Base-by-base conservation (phyloP, 306 rosid genomes). In the Crataegus laevigata region DNA sequence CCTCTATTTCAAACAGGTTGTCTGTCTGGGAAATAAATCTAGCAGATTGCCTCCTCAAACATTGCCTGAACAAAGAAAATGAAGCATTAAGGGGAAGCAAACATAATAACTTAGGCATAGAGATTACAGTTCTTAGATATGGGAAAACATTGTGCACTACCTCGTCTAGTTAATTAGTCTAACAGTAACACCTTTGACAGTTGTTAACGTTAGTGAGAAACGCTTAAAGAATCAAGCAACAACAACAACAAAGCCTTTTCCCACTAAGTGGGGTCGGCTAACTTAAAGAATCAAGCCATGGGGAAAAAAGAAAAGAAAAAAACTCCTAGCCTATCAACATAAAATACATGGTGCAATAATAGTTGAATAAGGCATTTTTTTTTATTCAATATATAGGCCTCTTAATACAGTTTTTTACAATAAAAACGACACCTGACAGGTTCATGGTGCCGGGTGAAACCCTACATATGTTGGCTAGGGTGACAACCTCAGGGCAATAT, bases 41-140 rank as follows among this genome's bases (percentile, higher is more conserved):
- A 36, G 83, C 73, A 67, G 96, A 93, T 73, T 86, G 96, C 74
- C 91, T 88, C 81, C 92, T 88, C 78, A 76, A 66, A 80, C 86
- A 71, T 62, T 82, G 84, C 78, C 97, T 92, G 79, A 18, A 67
- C 42, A 70, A 58, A 15, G 30, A 50, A 69, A 34, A 25, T 3
- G 8, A 43, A 26, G 43, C 43, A 73, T 60, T 74, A 17, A 13
- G n/a, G 29, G 22, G 28, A 24, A 60, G 68, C 11, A 43, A 43
- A 13, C n/a, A 28, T 1, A 19, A 43, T 60, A 43, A 43, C 77
- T 26, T 43, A 17, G 30, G 52, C 59, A 26, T 6, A 60, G 11
- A 60, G 43, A 21, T 1, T 47, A 59, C 26, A 4, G 11, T 40
- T 26, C 8, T 19, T n/a, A 30, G 32, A 45, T 19, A 60, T 8